Percentiles rank a stretch among this genome's conserved stretches.
These are phyloP conservation scores for Phanerochaete carnosa DNA, from an alignment of 768 basidiomycete genomes.

Conservation along the genomic window DNA sequence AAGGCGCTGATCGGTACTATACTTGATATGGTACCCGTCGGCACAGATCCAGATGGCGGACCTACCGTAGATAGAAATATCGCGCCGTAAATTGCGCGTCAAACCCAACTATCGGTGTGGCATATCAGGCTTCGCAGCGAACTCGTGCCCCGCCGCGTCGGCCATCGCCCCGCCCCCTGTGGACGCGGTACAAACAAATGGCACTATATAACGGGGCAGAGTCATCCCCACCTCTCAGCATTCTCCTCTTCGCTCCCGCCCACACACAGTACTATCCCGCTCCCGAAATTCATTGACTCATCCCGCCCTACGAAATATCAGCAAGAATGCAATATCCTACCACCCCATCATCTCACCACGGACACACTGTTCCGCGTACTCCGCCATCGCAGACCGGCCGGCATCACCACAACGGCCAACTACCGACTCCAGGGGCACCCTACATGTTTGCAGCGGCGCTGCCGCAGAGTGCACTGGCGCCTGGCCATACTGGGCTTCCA, in stretches of 20 bases:
- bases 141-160: constrained; percentile 13
- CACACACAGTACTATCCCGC: not conserved
- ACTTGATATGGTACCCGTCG: constrained; percentile 5
- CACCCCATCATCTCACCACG: constrained; percentile 1
- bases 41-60: not conserved
- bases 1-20: constrained; percentile 1
- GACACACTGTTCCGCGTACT: not conserved
- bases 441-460: constrained; percentile 12
- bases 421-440: constrained; percentile 16
- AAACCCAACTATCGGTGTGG: not conserved
- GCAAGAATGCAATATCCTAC: not conserved
- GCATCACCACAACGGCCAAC: not conserved
- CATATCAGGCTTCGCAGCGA: not conserved
- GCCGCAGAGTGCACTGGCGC: constrained; percentile 14
- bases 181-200: not conserved
- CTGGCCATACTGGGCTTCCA: constrained; percentile 3
- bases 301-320: not conserved
- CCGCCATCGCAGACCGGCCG: constrained; percentile 4
- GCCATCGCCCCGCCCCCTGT: not conserved
- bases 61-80: not conserved
- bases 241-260: not conserved
- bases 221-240: not conserved
- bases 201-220: constrained; percentile 7
- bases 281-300: not conserved
- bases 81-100: constrained; percentile 1